phyloP scores from a whole-genome alignment of 805 yeast species.

The Suhomyces sp. region DNA sequence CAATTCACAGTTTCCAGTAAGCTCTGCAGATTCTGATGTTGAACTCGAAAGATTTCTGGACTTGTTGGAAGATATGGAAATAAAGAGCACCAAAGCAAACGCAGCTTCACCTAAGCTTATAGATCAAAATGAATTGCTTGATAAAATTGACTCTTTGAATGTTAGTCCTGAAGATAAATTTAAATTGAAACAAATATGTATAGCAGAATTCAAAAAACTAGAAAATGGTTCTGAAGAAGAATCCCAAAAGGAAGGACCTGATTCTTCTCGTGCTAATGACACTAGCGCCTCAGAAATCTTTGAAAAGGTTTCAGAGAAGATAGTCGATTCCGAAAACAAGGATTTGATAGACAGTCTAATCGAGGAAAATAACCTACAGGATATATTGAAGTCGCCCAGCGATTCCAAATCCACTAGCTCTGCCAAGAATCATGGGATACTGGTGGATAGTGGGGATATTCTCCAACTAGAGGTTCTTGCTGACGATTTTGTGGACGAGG shows the following conservation, averaged over 20 bases:
- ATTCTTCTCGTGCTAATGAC: not conserved
- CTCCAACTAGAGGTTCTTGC: conserved; percentile 54
- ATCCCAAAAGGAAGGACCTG: conserved; percentile 10
- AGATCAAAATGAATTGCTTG: conserved; percentile 19
- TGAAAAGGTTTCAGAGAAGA: not conserved
- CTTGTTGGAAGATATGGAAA: conserved; percentile 32
- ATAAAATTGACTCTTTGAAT: conserved; percentile 25
- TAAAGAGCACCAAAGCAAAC: conserved; percentile 4
- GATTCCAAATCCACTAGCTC: conserved; percentile 5
- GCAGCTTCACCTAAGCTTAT: not conserved
- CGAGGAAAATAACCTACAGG: conserved; percentile 11
- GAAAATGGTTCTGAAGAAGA: conserved; percentile 7
- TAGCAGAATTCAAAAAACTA: conserved; percentile 16
- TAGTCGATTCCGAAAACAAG: conserved; percentile 6
- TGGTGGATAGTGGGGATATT: conserved; percentile 43
- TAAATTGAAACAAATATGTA: conserved; percentile 21
- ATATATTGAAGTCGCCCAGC: conserved; percentile 6
- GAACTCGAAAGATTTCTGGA: conserved; percentile 7
- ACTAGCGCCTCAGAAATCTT: not conserved
- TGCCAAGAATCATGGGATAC: conserved; percentile 15
- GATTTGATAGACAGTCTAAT: conserved; percentile 10
- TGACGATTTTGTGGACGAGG: conserved; percentile 38
- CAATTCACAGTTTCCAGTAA: not conserved
- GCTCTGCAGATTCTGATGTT: not conserved
- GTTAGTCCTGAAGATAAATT: conserved; percentile 28